Conservation (phyloP, 2,329 filamentous ascomycete genomes). For the Pestalotiopsis fici region DNA sequence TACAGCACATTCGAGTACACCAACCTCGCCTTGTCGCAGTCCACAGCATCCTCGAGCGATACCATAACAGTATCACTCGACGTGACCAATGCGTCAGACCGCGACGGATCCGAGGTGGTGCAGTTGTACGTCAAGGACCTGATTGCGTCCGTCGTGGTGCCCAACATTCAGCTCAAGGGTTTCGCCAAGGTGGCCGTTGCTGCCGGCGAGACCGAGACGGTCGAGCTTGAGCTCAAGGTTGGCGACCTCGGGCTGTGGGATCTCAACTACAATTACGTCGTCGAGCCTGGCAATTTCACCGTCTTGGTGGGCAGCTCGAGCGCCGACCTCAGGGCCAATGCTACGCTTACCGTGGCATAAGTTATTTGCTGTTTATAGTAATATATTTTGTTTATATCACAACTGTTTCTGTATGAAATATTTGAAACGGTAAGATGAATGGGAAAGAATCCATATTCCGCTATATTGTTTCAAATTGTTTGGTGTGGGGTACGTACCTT, state of each 20-base stretch:
- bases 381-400: too few relatives aligned
- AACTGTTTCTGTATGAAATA: too few relatives aligned
- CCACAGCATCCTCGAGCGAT: slow-evolving; percentile 46
- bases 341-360: slow-evolving; percentile 51
- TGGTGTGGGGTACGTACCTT: neutral
- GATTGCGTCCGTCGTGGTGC: slow-evolving; percentile 62
- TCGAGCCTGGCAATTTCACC: slow-evolving; percentile 70
- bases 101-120: slow-evolving; percentile 66
- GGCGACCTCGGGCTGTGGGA: slow-evolving; percentile 58
- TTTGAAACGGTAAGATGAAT: too few relatives aligned
- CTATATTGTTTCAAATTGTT: too few relatives aligned
- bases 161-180: slow-evolving; percentile 65
- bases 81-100: slow-evolving; percentile 59
- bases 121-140: slow-evolving; percentile 69
- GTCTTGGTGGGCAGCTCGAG: slow-evolving; percentile 64
- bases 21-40: slow-evolving; percentile 50
- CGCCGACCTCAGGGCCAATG: slow-evolving; percentile 54
- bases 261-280: slow-evolving; percentile 40
- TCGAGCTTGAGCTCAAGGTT: slow-evolving; percentile 54
- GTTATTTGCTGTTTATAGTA: neutral
- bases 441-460: too few relatives aligned
- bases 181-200: slow-evolving; percentile 66
- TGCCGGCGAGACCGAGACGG: slow-evolving; percentile 58
- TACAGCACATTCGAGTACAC: slow-evolving; percentile 66
- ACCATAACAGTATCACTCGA: slow-evolving; percentile 60